phyloP scores from a whole-genome alignment of 1,284 basidiomycete genomes.

The Tylopilus sp. region DNA sequence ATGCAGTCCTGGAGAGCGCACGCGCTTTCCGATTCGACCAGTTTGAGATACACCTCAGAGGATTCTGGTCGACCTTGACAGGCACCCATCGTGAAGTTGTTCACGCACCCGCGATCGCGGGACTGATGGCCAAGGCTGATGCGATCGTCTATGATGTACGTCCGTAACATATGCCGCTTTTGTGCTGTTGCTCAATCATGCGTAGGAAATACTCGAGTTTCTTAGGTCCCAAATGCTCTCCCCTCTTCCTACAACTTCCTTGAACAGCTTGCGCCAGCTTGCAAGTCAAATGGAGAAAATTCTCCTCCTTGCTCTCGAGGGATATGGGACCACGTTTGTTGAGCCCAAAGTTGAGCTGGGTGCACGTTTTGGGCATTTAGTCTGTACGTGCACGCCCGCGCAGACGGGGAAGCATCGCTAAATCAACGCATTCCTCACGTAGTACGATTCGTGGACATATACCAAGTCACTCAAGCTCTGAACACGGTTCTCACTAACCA shows the following conservation, averaged over 20 bases:
- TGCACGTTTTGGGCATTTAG: conserved; percentile 82
- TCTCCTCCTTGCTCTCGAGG: conserved; percentile 71
- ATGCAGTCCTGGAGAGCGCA: conserved; percentile 72
- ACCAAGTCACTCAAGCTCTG: conserved; percentile 83
- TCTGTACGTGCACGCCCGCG: conserved; percentile 53
- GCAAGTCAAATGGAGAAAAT: conserved; percentile 92
- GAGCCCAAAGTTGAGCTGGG: conserved; percentile 87
- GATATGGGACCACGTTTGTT: conserved; percentile 84
- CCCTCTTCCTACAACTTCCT: conserved; percentile 62
- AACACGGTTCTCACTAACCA: conserved; percentile 81
- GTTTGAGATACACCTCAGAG: conserved; percentile 78
- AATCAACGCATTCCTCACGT: conserved; percentile 12
- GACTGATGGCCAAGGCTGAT: conserved; percentile 83
- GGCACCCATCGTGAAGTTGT: conserved; percentile 79
- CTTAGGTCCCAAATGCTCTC: conserved; percentile 80
- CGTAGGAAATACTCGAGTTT: conserved; percentile 80
- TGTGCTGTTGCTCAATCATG: conserved; percentile 15
- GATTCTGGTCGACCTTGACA: conserved; percentile 74
- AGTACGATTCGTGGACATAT: conserved; percentile 88
- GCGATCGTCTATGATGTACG: conserved; percentile 84
- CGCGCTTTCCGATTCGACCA: conserved; percentile 78
- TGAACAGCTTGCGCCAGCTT: conserved; percentile 71
- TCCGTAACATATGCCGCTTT: conserved; percentile 13
- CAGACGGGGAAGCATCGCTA: conserved; percentile 5
- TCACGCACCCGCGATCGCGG: conserved; percentile 82